Percentiles rank a stretch among this genome's conserved stretches.
Conservation (phyloP, 1,284 basidiomycete genomes). For the Peniophora sp. region DNA sequence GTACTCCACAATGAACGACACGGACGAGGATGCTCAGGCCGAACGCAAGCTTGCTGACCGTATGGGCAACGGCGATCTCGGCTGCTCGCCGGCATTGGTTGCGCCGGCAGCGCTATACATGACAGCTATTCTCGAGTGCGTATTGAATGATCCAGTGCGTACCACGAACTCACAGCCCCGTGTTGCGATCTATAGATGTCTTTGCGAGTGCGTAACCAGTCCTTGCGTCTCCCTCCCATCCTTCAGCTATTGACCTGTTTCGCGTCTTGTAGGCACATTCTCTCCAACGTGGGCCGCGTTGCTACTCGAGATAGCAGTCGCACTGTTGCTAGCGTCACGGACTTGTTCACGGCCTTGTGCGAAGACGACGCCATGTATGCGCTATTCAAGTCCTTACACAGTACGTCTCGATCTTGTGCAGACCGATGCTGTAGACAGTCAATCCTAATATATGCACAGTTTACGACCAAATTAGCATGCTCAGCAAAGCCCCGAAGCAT, state of each 20-base stretch:
- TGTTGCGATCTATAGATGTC: conserved; percentile 38
- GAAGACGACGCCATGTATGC: conserved; percentile 82
- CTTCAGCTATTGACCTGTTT: conserved; percentile 2
- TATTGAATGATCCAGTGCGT: conserved; percentile 2
- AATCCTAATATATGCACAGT: conserved; percentile 33
- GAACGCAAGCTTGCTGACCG: conserved; percentile 54
- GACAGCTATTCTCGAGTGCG: conserved; percentile 83
- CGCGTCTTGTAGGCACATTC: conserved; percentile 55
- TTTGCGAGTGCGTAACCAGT: conserved; percentile 68
- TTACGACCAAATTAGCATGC: conserved; percentile 68
- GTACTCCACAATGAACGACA: conserved; percentile 77
- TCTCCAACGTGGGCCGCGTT: conserved; percentile 77
- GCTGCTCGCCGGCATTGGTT: conserved; percentile 46
- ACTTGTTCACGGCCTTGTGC: conserved; percentile 79
- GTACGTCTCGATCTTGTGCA: conserved; percentile 27
- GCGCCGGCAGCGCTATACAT: conserved; percentile 82
- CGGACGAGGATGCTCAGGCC: conserved; percentile 63
- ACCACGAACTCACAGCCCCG: background rate
- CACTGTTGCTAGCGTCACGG: conserved; percentile 65
- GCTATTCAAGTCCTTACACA: conserved; percentile 81
- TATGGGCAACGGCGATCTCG: conserved; percentile 36
- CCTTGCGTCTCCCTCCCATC: conserved; percentile 1
- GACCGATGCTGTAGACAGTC: conserved; percentile 12
- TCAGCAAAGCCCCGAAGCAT: conserved; percentile 48
- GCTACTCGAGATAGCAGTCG: conserved; percentile 79